phyloP scores from a whole-genome alignment of 192 early-diverging fungal species.

The Chytriomyces confervae region DNA sequence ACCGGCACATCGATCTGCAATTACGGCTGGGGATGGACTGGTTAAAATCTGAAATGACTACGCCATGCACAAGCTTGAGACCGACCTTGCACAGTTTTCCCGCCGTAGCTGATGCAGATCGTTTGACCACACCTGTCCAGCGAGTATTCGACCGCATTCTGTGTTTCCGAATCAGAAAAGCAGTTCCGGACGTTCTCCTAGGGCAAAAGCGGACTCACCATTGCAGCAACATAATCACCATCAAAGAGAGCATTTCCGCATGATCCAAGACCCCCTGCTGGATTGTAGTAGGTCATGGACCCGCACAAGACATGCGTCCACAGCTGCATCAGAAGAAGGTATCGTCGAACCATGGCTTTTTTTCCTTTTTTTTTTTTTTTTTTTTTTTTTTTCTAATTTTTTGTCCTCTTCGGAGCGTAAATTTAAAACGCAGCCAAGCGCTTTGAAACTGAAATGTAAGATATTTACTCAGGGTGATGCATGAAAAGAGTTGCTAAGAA shows the following conservation, averaged over 20 bases:
- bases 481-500: too few relatives aligned
- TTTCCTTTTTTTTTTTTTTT: too few relatives aligned
- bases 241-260: slow-evolving; percentile 20
- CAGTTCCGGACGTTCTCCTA: too few relatives aligned
- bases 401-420: too few relatives aligned
- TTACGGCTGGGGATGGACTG: not conserved
- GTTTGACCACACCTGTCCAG: not conserved
- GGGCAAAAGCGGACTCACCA: not conserved
- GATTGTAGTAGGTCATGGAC: slow-evolving; percentile 27
- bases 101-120: slow-evolving; percentile 3
- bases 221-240: slow-evolving; percentile 19
- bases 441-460: too few relatives aligned
- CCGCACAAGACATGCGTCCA: not conserved
- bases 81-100: slow-evolving; percentile 6
- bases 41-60: not conserved
- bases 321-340: not conserved
- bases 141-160: slow-evolving; percentile 18
- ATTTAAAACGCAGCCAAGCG: too few relatives aligned
- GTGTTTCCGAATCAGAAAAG: not conserved
- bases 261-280: slow-evolving; percentile 10
- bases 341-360: too few relatives aligned
- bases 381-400: too few relatives aligned
- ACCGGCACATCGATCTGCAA: slow-evolving; percentile 11
- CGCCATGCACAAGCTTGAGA: not conserved
- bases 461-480: too few relatives aligned